Evolutionary conservation across 768 basidiomycete genomes (phyloP).

Genomic region (Hericium rajendrae): DNA sequence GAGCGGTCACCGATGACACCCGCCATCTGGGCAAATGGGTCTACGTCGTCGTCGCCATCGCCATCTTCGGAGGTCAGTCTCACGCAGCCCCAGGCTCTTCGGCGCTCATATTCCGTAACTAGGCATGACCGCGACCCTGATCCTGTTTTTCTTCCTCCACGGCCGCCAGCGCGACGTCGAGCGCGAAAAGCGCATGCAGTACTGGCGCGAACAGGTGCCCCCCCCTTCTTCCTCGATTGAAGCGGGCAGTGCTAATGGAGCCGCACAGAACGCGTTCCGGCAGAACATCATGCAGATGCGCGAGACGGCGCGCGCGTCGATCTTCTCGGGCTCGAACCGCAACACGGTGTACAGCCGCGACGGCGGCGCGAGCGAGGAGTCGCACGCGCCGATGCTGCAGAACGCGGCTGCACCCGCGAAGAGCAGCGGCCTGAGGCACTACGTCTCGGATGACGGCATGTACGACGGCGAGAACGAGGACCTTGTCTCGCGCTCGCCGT

Average conservation of each 20-base stretch:
- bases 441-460: conserved; percentile 31
- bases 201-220: conserved; percentile 79
- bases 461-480: conserved; percentile 39
- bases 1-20: conserved; percentile 45
- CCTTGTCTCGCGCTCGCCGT: conserved; percentile 25
- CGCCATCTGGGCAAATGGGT: conserved; percentile 59
- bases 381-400: conserved; percentile 42
- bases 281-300: conserved; percentile 75
- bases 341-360: conserved; percentile 37
- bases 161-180: conserved; percentile 63
- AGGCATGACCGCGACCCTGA: conserved; percentile 72
- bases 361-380: conserved; percentile 37
- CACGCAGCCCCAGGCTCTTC: background rate
- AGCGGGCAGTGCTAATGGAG: too few relatives aligned
- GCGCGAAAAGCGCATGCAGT: conserved; percentile 76
- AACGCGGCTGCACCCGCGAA: conserved; percentile 18
- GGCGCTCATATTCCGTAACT: background rate
- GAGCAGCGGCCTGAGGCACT: conserved; percentile 47
- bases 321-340: conserved; percentile 40
- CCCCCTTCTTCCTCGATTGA: background rate
- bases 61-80: conserved; percentile 56
- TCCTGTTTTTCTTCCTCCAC: conserved; percentile 62
- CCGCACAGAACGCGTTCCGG: conserved; percentile 59
- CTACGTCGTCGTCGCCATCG: conserved; percentile 59
- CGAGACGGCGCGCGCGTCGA: conserved; percentile 59